Percentiles rank a stretch among this genome's conserved stretches.
Conservation (phyloP, 495 filamentous ascomycete genomes). For the Penicillium desertorum region DNA sequence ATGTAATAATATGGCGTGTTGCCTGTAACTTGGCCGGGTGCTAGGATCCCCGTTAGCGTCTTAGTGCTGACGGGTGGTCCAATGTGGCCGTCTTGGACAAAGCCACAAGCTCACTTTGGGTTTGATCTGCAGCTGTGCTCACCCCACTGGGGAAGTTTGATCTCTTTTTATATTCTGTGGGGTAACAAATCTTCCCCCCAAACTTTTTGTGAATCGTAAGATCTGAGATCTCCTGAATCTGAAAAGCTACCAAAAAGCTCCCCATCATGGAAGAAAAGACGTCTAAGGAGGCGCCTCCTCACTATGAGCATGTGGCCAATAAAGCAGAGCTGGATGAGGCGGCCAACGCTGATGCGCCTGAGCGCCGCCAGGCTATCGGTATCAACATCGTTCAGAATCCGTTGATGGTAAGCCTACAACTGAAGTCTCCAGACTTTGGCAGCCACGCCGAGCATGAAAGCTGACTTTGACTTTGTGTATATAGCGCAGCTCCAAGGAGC, state of each 20-base stretch:
- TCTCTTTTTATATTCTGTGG: slow-evolving; percentile 1
- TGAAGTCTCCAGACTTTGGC: neutral
- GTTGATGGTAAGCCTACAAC: neutral
- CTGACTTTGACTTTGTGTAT: slow-evolving; percentile 1
- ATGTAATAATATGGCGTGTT: neutral
- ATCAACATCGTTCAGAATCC: slow-evolving; percentile 6
- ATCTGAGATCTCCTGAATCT: neutral
- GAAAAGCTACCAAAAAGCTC: neutral
- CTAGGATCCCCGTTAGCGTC: slow-evolving; percentile 1
- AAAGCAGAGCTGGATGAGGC: neutral
- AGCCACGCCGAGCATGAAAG: neutral
- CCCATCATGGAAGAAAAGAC: slow-evolving; percentile 1
- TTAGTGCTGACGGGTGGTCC: slow-evolving; percentile 9
- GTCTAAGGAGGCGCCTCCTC: neutral
- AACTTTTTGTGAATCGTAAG: neutral
- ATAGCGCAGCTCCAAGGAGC: slow-evolving; percentile 36
- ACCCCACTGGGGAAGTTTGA: neutral
- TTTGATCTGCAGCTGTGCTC: slow-evolving; percentile 3
- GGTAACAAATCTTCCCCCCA: neutral
- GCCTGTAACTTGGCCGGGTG: neutral
- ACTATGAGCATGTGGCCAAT: neutral
- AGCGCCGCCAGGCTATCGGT: neutral
- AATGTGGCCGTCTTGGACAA: neutral
- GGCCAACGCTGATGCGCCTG: neutral
- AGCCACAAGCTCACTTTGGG: slow-evolving; percentile 1